Evolutionary conservation across 2,329 filamentous ascomycete genomes (phyloP).

Genomic region (Penicillium sp.): DNA sequence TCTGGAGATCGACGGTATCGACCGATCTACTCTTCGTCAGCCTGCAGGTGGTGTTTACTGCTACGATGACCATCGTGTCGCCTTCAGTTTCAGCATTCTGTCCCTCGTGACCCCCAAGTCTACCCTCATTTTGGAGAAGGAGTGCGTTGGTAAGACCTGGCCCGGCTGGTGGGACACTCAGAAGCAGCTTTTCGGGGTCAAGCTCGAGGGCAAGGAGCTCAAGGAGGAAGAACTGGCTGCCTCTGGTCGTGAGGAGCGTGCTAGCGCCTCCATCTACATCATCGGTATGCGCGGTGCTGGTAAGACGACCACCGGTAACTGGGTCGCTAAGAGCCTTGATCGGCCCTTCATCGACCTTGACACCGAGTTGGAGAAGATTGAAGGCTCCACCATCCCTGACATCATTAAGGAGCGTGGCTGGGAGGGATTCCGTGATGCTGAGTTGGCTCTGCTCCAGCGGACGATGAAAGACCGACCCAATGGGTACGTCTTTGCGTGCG

Average conservation of each 20-base stretch:
- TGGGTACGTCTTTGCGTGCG: constrained; percentile 87
- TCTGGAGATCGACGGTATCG: constrained; percentile 68
- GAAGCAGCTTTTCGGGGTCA: constrained; percentile 74
- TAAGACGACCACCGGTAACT: constrained; percentile 89
- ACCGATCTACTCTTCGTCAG: constrained; percentile 55
- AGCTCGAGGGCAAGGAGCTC: constrained; percentile 74
- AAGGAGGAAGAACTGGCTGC: constrained; percentile 43
- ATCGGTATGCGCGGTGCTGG: constrained; percentile 97
- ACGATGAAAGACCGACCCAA: constrained; percentile 74
- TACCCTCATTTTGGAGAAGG: constrained; percentile 81
- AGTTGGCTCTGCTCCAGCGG: constrained; percentile 72
- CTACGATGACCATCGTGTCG: constrained; percentile 96
- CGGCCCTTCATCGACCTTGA: constrained; percentile 86
- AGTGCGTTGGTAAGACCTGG: constrained; percentile 97
- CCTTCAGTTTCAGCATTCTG: constrained; percentile 97
- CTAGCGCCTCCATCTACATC: constrained; percentile 76
- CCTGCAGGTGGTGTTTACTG: constrained; percentile 76
- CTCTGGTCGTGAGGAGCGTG: constrained; percentile 45
- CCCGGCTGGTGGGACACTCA: constrained; percentile 97
- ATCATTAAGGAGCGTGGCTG: constrained; percentile 80
- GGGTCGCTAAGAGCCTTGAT: constrained; percentile 75
- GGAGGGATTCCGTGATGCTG: constrained; percentile 82
- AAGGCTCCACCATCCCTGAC: constrained; percentile 79
- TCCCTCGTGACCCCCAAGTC: constrained; percentile 71
- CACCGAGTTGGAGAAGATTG: constrained; percentile 75